Percentiles rank a stretch among this genome's conserved stretches.
Evolutionary conservation across 345 rosid species (phyloP).

Genomic region (Populus simonii): DNA sequence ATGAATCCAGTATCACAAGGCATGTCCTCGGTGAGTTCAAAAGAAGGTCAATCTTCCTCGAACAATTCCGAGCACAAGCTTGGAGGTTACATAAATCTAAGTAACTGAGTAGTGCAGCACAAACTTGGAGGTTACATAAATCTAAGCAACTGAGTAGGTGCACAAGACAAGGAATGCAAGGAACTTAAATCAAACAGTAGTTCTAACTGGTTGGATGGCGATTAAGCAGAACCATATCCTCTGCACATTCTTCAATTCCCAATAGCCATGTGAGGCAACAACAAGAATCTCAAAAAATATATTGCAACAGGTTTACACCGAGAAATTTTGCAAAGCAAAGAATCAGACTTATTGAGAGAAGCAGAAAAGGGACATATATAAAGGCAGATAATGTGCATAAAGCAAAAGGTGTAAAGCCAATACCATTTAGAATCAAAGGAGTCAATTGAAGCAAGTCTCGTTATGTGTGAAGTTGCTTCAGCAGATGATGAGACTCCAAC

Average conservation of each 20-base stretch:
- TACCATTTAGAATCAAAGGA: slow-evolving; percentile 99
- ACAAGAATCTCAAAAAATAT: not conserved
- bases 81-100: not conserved
- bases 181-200: not conserved
- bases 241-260: not conserved
- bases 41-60: not conserved
- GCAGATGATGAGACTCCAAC: slow-evolving; percentile 44
- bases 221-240: not conserved
- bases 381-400: not conserved
- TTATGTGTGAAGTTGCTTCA: slow-evolving; percentile 65
- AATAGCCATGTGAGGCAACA: not conserved
- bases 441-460: slow-evolving; percentile 95
- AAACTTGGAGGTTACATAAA: not conserved
- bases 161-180: not conserved
- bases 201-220: not conserved
- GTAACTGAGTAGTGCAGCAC: not conserved
- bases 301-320: not conserved
- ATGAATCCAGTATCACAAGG: not conserved
- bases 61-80: not conserved
- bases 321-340: not conserved
- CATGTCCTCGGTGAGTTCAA: not conserved
- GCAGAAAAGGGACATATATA: not conserved
- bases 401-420: slow-evolving; percentile 20
- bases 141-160: not conserved
- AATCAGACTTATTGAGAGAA: not conserved